Conservation (phyloP, 139 green algal species). For the Chlorella vulgaris region DNA sequence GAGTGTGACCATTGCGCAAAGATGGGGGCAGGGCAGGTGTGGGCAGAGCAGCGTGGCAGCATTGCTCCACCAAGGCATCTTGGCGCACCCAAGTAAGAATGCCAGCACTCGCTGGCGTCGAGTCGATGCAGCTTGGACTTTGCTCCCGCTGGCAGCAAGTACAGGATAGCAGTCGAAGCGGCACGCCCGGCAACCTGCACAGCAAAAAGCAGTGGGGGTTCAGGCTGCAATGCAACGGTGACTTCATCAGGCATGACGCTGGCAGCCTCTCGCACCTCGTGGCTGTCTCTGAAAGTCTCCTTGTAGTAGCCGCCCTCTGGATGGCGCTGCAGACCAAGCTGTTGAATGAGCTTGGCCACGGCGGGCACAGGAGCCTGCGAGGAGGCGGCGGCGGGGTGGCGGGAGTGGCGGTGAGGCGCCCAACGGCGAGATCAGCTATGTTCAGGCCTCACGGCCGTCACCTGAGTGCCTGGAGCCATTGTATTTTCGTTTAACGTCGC, state of each 20-base stretch:
- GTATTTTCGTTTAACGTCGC: too few relatives aligned
- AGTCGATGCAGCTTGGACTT: conserved; percentile 29
- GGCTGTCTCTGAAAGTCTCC: conserved; percentile 9
- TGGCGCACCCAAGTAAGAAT: conserved; percentile 22
- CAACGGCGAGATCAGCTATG: too few relatives aligned
- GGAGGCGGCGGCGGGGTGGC: neutral
- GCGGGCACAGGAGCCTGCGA: neutral
- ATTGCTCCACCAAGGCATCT: neutral
- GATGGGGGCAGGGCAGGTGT: too few relatives aligned
- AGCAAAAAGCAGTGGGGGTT: neutral
- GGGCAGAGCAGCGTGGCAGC: neutral
- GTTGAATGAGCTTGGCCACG: neutral
- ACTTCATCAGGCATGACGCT: neutral
- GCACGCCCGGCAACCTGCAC: neutral
- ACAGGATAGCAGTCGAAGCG: conserved; percentile 21
- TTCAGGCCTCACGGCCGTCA: too few relatives aligned
- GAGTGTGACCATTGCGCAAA: too few relatives aligned
- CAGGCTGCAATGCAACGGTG: neutral
- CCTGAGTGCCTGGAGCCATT: too few relatives aligned
- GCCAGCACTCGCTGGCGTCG: conserved; percentile 25
- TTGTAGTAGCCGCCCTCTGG: conserved; percentile 29
- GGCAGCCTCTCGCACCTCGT: neutral
- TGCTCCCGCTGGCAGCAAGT: conserved; percentile 19
- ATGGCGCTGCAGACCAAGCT: conserved; percentile 13
- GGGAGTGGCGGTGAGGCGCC: too few relatives aligned